Base-by-base conservation (phyloP, 1,284 basidiomycete species). In the Cutaneotrichosporon dermatis region DNA sequence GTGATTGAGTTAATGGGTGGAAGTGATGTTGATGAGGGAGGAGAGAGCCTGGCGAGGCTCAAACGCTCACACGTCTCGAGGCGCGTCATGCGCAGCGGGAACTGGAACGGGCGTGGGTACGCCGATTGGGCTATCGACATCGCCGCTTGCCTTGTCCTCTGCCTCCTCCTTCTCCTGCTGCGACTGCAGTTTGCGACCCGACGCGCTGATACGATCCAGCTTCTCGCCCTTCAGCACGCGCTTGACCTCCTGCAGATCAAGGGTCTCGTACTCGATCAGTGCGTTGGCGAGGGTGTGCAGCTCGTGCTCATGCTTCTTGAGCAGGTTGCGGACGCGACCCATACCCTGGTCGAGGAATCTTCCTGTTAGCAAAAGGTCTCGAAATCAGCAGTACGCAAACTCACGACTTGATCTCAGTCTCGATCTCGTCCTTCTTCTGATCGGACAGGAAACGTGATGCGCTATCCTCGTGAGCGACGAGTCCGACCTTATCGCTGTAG, bases 251-350 rank as follows among this genome's bases (percentile, higher is more conserved):
- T 89, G 86, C 44, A 85, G 82, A 65, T 87, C 86, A 62, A 97
- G 80, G n/a, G 93, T 96, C 81, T 97, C 93, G 78, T 95, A 88
- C 74, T 95, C 91, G 15, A 96, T 85, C 60, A 97, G 80, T 4
- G 94, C 93, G 57, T 84, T 82, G 4, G 93, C 93, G 51, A 96
- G 84, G 88, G 80, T 82, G 78, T 95, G 89, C 52, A 97, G 80
- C 73, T 96, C 90, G 37, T 85, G 83, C 71, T 88, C 81, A 77
- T 85, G 88, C 39, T 82, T 81, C 69, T 84, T 86, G 62, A 97
- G 81, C 46, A 94, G 80, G 44, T 80, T 78, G 40, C 75, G 83
- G 15, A 88, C 88, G 44, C 93, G 86, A 44, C 76, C 77, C 80
- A 92, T 86, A 39, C 89, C 85, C 57, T 82, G 83, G 71, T 87